These are phyloP conservation scores for Schizophyllum amplum DNA, from an alignment of 1,284 basidiomycete genomes.

Conservation along the genomic window DNA sequence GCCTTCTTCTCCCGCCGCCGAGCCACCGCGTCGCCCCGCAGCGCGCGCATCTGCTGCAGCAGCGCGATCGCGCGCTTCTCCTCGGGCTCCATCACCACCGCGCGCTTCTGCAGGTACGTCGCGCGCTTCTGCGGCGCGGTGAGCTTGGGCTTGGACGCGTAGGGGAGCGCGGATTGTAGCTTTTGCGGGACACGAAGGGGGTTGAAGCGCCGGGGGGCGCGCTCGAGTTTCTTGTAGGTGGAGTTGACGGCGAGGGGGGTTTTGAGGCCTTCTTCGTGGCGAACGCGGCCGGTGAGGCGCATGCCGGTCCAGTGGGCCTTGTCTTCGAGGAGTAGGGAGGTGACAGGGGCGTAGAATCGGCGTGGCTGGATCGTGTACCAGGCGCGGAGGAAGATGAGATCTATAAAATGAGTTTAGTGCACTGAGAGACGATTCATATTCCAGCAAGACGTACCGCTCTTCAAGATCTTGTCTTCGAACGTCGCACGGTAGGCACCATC, in stretches of 20 bases:
- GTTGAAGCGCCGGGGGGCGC: constrained; percentile 84
- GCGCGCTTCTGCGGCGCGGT: constrained; percentile 66
- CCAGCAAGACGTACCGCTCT: constrained; percentile 65
- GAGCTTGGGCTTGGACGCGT: constrained; percentile 85
- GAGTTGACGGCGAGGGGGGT: constrained; percentile 84
- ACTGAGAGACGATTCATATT: not conserved
- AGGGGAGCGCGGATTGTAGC: constrained; percentile 85
- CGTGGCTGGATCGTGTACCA: constrained; percentile 97
- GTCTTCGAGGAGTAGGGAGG: constrained; percentile 78
- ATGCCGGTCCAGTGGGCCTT: constrained; percentile 85
- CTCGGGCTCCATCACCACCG: constrained; percentile 91
- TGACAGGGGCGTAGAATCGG: constrained; percentile 96
- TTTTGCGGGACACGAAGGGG: constrained; percentile 84
- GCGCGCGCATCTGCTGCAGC: constrained; percentile 89
- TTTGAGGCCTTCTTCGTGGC: constrained; percentile 76
- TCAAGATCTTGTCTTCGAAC: constrained; percentile 96
- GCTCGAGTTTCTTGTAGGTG: constrained; percentile 78
- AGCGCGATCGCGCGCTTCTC: constrained; percentile 91
- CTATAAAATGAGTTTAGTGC: constrained; percentile 32
- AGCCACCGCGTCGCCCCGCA: constrained; percentile 82
- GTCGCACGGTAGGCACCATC: constrained; percentile 95
- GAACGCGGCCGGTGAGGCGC: constrained; percentile 91
- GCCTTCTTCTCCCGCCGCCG: constrained; percentile 80
- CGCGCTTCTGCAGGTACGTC: constrained; percentile 88
- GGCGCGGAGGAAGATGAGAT: constrained; percentile 92